Evolutionary conservation across 73 alveolate species (phyloP).

Genomic region (Symbiodinium natans): DNA sequence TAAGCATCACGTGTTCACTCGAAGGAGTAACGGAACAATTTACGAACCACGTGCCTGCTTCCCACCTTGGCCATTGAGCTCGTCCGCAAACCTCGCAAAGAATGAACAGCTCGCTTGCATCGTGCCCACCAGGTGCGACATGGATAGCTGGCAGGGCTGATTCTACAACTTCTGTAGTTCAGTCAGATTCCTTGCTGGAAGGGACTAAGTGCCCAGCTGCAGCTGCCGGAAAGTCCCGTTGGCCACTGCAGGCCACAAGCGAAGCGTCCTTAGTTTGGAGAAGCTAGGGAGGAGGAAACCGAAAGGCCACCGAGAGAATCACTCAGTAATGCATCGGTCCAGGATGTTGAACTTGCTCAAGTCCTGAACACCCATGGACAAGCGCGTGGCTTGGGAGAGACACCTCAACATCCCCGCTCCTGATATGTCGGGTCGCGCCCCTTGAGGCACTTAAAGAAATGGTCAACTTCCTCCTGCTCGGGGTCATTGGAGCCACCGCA

Average conservation of each 20-base stretch:
- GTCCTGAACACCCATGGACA: slow-evolving; percentile 45
- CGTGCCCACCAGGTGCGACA: no score
- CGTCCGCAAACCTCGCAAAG: background rate
- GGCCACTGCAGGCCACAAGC: slow-evolving; percentile 88
- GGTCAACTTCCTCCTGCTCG: slow-evolving; percentile 53
- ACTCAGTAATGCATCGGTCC: slow-evolving; percentile 86
- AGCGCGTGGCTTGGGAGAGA: no score
- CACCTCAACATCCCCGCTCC: no score
- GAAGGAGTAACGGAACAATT: no score
- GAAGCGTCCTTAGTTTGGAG: slow-evolving; percentile 10
- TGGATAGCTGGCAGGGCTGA: no score
- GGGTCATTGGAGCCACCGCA: background rate
- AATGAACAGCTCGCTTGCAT: no score
- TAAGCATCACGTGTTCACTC: no score
- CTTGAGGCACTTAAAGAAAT: slow-evolving; percentile 17
- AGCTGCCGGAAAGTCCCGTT: slow-evolving; percentile 82
- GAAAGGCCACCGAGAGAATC: background rate
- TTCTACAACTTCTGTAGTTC: background rate
- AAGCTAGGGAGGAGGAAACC: background rate
- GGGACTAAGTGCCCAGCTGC: slow-evolving; percentile 21
- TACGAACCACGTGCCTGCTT: no score
- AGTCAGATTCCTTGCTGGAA: background rate
- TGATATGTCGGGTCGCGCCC: slow-evolving; percentile 85
- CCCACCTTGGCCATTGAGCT: background rate
- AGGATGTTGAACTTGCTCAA: slow-evolving; percentile 1